These are phyloP conservation scores for Kuraishia capsulata DNA, from an alignment of 805 yeast genomes.

Conservation along the genomic window DNA sequence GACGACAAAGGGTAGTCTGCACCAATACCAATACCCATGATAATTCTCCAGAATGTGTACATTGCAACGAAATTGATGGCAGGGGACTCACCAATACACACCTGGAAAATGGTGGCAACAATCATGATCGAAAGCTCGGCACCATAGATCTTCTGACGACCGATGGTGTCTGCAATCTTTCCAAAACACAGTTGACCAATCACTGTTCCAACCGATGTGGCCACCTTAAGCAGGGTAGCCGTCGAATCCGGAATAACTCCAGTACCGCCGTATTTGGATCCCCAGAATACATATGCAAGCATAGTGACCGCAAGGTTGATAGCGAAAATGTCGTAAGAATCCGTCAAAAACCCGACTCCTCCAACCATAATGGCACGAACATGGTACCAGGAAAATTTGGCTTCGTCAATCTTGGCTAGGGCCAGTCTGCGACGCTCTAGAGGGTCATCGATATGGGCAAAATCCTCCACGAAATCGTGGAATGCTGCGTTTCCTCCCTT, in stretches of 20 bases:
- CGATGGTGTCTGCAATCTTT: slow-evolving; percentile 59
- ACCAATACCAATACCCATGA: slow-evolving; percentile 87
- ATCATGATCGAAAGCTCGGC: slow-evolving; percentile 69
- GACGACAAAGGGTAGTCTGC: slow-evolving; percentile 86
- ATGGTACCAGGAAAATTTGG: slow-evolving; percentile 53
- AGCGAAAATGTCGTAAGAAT: slow-evolving; percentile 77
- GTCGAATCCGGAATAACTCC: slow-evolving; percentile 54
- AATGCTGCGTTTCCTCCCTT: slow-evolving; percentile 49
- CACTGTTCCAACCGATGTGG: slow-evolving; percentile 84
- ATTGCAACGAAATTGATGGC: slow-evolving; percentile 62
- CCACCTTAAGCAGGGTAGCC: slow-evolving; percentile 59
- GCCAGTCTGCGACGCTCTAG: slow-evolving; percentile 53
- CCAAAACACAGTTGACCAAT: slow-evolving; percentile 77
- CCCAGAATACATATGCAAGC: slow-evolving; percentile 65
- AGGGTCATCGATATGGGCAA: slow-evolving; percentile 48
- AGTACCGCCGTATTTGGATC: slow-evolving; percentile 16
- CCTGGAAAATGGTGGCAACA: slow-evolving; percentile 59
- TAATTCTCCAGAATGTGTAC: slow-evolving; percentile 58
- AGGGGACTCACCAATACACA: slow-evolving; percentile 53
- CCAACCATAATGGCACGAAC: slow-evolving; percentile 54
- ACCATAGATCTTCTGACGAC: slow-evolving; percentile 76
- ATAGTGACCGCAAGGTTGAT: slow-evolving; percentile 66
- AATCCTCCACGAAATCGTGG: slow-evolving; percentile 44
- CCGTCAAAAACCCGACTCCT: slow-evolving; percentile 80
- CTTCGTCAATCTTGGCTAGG: slow-evolving; percentile 47